Conservation (phyloP, 805 yeast genomes). For the Candida palmyrensis region DNA sequence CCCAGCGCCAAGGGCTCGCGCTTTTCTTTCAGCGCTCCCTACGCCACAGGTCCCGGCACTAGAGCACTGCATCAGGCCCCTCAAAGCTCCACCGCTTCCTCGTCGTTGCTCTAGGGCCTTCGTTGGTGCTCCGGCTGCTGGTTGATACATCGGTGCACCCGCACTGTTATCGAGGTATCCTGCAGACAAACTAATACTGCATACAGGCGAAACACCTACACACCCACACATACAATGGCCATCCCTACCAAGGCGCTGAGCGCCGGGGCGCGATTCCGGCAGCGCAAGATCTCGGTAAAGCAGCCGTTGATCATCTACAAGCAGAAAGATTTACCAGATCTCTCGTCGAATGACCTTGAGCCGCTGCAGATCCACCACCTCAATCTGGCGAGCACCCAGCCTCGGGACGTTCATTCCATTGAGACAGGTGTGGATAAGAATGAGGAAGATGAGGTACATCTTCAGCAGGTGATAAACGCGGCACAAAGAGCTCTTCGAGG, state of each 20-base stretch:
- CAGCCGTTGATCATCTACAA: conserved; percentile 74
- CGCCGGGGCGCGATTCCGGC: conserved; percentile 80
- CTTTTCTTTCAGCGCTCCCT: too few species aligned
- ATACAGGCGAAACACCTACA: background rate
- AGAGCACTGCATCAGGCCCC: too few species aligned
- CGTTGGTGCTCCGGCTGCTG: too few species aligned
- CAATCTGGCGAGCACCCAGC: conserved; percentile 50
- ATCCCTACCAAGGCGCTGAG: conserved; percentile 21
- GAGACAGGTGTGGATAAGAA: conserved; percentile 98
- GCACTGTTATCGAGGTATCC: too few species aligned
- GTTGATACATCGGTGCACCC: background rate
- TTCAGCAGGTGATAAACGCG: conserved; percentile 85
- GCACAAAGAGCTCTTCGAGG: conserved; percentile 54
- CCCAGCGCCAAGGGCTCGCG: too few species aligned
- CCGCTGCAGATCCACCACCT: conserved; percentile 39
- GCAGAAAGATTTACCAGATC: conserved; percentile 75
- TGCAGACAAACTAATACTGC: background rate
- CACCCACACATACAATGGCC: conserved; percentile 24
- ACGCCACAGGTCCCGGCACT: too few species aligned
- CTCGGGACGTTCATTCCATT: conserved; percentile 80
- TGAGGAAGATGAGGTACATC: conserved; percentile 95
- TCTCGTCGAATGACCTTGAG: conserved; percentile 35
- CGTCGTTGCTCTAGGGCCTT: too few species aligned
- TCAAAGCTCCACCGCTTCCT: too few species aligned
- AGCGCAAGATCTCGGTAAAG: conserved; percentile 90